Conservation (phyloP, 2,329 filamentous ascomycete species). For the Penicillium sp. region DNA sequence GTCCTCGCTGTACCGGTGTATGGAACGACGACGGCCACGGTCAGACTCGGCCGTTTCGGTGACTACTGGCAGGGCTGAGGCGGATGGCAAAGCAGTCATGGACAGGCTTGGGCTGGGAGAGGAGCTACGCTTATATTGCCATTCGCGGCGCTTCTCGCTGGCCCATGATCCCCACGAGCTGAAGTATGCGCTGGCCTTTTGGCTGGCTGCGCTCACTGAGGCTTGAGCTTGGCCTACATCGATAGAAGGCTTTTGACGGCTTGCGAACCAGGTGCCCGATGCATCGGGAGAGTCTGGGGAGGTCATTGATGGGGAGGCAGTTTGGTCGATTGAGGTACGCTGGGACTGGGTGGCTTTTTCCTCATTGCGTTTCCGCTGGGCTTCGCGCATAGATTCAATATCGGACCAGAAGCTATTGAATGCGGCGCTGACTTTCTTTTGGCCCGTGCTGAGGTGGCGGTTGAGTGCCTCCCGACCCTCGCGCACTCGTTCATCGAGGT, state of each 20-base stretch:
- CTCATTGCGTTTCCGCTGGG: conserved; percentile 55
- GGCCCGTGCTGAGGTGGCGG: conserved; percentile 81
- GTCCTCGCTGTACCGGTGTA: conserved; percentile 29
- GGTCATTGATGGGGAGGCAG: conserved; percentile 24
- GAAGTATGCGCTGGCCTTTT: conserved; percentile 58
- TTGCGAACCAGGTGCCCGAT: conserved; percentile 27
- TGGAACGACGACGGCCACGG: conserved; percentile 29
- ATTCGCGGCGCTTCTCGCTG: conserved; percentile 45
- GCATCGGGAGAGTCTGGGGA: conserved; percentile 17
- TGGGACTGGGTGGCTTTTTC: conserved; percentile 30
- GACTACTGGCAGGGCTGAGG: conserved; percentile 20
- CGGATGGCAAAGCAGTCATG: conserved; percentile 20
- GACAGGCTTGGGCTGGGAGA: conserved; percentile 15
- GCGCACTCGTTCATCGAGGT: conserved; percentile 84
- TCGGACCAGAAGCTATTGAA: conserved; percentile 88
- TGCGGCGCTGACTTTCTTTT: conserved; percentile 79
- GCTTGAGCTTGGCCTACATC: conserved; percentile 54
- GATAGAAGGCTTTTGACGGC: conserved; percentile 35
- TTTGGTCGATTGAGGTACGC: conserved; percentile 30
- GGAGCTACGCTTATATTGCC: conserved; percentile 39
- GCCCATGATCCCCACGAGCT: conserved; percentile 62
- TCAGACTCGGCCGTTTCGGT: conserved; percentile 27
- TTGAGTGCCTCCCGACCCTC: conserved; percentile 78
- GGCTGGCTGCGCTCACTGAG: conserved; percentile 50
- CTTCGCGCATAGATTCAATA: conserved; percentile 74